phyloP scores from a whole-genome alignment of 2,329 filamentous ascomycete species.

The Aspergillus sp. region DNA sequence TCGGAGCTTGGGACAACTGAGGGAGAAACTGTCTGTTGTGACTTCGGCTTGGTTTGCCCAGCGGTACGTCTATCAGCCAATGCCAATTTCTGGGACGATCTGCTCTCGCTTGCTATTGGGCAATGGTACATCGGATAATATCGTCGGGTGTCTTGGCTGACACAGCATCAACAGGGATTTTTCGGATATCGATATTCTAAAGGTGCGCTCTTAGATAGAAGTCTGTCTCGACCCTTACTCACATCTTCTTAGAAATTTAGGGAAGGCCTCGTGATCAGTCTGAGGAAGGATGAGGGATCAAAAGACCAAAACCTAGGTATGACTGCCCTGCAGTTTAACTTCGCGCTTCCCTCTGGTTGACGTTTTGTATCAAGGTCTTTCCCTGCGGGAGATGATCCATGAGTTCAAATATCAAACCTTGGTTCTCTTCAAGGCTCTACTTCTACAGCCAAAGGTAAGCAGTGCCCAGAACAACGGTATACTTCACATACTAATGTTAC shows the following conservation, averaged over 20 bases:
- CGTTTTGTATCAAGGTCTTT: slow-evolving; percentile 53
- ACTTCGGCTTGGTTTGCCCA: slow-evolving; percentile 97
- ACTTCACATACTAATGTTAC: slow-evolving; percentile 15
- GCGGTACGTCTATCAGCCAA: slow-evolving; percentile 50
- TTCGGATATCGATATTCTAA: slow-evolving; percentile 83
- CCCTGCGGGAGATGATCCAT: slow-evolving; percentile 84
- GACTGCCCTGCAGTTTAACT: slow-evolving; percentile 25
- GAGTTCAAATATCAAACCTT: slow-evolving; percentile 95
- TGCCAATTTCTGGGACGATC: background rate
- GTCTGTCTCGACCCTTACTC: slow-evolving; percentile 5
- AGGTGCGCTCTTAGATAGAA: slow-evolving; percentile 44
- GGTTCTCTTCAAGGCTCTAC: slow-evolving; percentile 87
- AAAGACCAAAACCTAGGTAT: slow-evolving; percentile 84
- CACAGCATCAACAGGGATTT: slow-evolving; percentile 64
- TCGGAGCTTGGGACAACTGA: slow-evolving; percentile 83
- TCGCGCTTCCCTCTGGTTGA: slow-evolving; percentile 14
- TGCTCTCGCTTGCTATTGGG: slow-evolving; percentile 3
- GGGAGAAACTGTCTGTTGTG: slow-evolving; percentile 85
- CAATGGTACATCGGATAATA: background rate
- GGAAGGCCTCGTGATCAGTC: slow-evolving; percentile 70
- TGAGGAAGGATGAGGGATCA: slow-evolving; percentile 67
- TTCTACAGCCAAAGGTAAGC: slow-evolving; percentile 87
- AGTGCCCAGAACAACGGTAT: background rate
- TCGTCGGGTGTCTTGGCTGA: slow-evolving; percentile 5
- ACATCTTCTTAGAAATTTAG: slow-evolving; percentile 70